Percentiles rank a stretch among this genome's conserved stretches.
These are phyloP conservation scores for Trichoderma asperelloides DNA, from an alignment of 495 filamentous ascomycete genomes.

Conservation along the genomic window DNA sequence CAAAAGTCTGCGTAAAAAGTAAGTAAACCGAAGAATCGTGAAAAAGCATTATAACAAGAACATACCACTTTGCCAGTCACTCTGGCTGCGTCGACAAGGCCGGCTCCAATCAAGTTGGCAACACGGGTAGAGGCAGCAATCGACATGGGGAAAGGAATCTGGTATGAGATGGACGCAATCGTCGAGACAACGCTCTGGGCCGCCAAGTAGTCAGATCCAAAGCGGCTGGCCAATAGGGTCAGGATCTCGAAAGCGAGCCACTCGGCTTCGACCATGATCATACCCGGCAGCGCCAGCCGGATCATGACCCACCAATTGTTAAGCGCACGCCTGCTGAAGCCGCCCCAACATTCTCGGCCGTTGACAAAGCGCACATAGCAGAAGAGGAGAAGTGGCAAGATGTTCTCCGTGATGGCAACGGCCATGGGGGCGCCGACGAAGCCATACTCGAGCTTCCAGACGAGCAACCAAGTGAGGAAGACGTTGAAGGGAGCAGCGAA, in stretches of 20 bases:
- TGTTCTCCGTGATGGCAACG: slow-evolving; percentile 42
- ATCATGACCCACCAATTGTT: slow-evolving; percentile 50
- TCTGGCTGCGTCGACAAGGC: slow-evolving; percentile 46
- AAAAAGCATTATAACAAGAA: not conserved
- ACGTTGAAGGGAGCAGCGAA: slow-evolving; percentile 65
- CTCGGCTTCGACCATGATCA: slow-evolving; percentile 48
- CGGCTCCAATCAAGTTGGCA: slow-evolving; percentile 54
- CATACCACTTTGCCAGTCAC: slow-evolving; percentile 51
- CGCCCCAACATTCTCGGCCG: slow-evolving; percentile 47
- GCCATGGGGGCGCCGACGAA: slow-evolving; percentile 51
- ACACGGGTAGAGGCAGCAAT: slow-evolving; percentile 57
- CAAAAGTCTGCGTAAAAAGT: not conserved
- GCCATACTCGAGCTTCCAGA: slow-evolving; percentile 52
- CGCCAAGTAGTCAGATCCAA: slow-evolving; percentile 44
- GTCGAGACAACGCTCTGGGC: slow-evolving; percentile 60
- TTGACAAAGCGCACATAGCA: slow-evolving; percentile 42
- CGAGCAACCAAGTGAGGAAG: slow-evolving; percentile 65
- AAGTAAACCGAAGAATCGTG: not conserved
- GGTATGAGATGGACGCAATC: slow-evolving; percentile 51
- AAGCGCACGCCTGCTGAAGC: slow-evolving; percentile 39
- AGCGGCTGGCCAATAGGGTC: slow-evolving; percentile 41
- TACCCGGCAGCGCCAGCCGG: slow-evolving; percentile 46
- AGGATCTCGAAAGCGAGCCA: slow-evolving; percentile 50
- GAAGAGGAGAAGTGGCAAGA: slow-evolving; percentile 43
- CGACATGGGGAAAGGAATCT: slow-evolving; percentile 57